A percentile compares a stretch with the other conserved stretches of the same genome.
Evolutionary conservation across 371 early-diverging fungal genomes (phyloP).

Genomic region (Nematocida ausubeli): DNA sequence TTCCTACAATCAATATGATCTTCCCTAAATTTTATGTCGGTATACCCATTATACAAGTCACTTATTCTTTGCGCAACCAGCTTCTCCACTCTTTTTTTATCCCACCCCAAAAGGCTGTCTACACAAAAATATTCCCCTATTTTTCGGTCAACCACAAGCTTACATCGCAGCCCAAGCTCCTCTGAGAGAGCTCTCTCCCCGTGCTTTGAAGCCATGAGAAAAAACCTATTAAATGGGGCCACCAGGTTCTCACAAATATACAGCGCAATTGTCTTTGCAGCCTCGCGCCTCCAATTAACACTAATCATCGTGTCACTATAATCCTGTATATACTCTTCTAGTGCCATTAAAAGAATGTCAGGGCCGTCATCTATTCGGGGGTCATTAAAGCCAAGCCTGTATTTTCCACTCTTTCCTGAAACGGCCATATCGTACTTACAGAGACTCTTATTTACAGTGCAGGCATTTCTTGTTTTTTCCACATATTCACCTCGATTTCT

Average conservation of each 20-base stretch:
- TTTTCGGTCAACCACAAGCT: conserved; percentile 7
- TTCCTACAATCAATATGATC: no score
- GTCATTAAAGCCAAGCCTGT: no score
- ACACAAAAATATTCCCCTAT: conserved; percentile 1
- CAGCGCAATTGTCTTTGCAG: neutral
- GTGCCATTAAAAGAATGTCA: no score
- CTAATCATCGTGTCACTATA: no score
- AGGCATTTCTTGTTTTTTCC: no score
- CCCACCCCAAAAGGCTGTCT: conserved; percentile 6
- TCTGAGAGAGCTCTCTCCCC: neutral
- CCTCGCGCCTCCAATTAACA: neutral
- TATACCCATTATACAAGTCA: neutral
- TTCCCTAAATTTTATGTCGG: neutral
- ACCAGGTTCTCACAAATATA: neutral
- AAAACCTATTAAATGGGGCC: neutral
- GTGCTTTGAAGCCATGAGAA: neutral
- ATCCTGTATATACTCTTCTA: no score
- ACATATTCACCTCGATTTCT: neutral
- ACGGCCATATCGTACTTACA: no score
- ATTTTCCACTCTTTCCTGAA: no score
- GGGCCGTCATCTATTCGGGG: no score
- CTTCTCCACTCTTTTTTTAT: neutral
- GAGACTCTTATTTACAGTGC: no score
- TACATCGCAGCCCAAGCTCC: neutral
- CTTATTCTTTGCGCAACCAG: neutral